A percentile compares a stretch with the other conserved stretches of the same genome.
These are phyloP conservation scores for Amanita pallidorosea DNA, from an alignment of 768 basidiomycete genomes.

Conservation along the genomic window DNA sequence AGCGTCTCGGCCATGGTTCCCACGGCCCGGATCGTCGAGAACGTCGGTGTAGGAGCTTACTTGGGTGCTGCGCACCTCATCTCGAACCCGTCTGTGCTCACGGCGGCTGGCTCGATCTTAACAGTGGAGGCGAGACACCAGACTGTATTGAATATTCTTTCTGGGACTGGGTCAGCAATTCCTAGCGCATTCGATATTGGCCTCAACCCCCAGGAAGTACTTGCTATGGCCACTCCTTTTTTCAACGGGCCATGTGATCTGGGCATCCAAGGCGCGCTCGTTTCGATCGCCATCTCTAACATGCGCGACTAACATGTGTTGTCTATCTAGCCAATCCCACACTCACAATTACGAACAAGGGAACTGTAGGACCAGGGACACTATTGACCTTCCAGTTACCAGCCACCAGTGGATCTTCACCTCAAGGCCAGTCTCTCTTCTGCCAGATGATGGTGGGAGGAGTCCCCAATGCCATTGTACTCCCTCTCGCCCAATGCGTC, in stretches of 20 bases:
- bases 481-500: slow-evolving; percentile 49
- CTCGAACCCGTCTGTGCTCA: slow-evolving; percentile 46
- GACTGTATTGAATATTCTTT: slow-evolving; percentile 63
- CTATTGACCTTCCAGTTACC: slow-evolving; percentile 47
- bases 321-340: slow-evolving; percentile 39
- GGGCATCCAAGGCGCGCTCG: slow-evolving; percentile 39
- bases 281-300: not conserved
- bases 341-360: slow-evolving; percentile 55
- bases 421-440: slow-evolving; percentile 37
- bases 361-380: slow-evolving; percentile 45
- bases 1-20: slow-evolving; percentile 63
- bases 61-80: slow-evolving; percentile 62
- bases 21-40: slow-evolving; percentile 66
- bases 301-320: not conserved
- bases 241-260: slow-evolving; percentile 54
- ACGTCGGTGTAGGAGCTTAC: slow-evolving; percentile 68
- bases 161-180: slow-evolving; percentile 43
- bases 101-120: slow-evolving; percentile 62
- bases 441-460: slow-evolving; percentile 77
- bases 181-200: slow-evolving; percentile 66
- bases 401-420: slow-evolving; percentile 37
- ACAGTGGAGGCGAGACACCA: slow-evolving; percentile 81
- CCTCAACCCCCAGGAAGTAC: slow-evolving; percentile 57
- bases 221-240: slow-evolving; percentile 59
- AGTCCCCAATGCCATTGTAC: slow-evolving; percentile 36